A percentile compares a stretch with the other conserved stretches of the same genome.
Evolutionary conservation across 2,329 filamentous ascomycete genomes (phyloP).

Genomic region (Verticillium nubilum): DNA sequence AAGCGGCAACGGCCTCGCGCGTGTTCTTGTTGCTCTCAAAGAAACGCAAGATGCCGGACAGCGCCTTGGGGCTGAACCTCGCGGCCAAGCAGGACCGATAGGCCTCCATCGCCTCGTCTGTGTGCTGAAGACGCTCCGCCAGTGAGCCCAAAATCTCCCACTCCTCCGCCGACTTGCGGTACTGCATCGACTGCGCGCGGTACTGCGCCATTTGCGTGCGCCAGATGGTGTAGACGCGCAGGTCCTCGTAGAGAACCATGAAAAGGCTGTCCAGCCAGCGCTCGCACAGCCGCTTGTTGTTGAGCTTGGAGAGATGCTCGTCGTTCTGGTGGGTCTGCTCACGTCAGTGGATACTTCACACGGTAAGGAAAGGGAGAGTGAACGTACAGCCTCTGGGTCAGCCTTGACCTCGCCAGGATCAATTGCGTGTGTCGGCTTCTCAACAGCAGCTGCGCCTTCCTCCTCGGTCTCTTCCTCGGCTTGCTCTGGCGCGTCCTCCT

Average conservation of each 20-base stretch:
- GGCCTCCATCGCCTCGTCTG: conserved; percentile 86
- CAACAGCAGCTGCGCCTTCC: conserved; percentile 46
- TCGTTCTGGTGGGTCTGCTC: conserved; percentile 57
- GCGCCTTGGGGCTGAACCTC: conserved; percentile 88
- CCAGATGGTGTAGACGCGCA: conserved; percentile 99
- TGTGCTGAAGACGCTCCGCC: conserved; percentile 87
- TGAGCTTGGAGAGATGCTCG: conserved; percentile 79
- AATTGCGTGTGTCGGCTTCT: conserved; percentile 75
- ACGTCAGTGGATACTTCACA: conserved; percentile 12
- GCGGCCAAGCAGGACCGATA: conserved; percentile 83
- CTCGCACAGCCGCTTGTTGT: conserved; percentile 95
- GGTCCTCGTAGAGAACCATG: conserved; percentile 97
- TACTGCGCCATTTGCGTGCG: conserved; percentile 96
- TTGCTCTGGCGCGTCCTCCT: conserved; percentile 15
- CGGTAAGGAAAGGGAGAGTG: neutral
- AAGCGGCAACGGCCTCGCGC: conserved; percentile 72
- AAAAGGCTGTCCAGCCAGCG: conserved; percentile 98
- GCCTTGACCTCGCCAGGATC: conserved; percentile 72
- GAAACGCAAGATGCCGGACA: conserved; percentile 75
- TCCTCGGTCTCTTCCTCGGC: conserved; percentile 23
- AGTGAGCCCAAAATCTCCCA: conserved; percentile 97
- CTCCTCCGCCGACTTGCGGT: conserved; percentile 94
- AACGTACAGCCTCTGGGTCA: conserved; percentile 63
- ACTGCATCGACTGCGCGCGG: conserved; percentile 85
- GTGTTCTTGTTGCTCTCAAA: conserved; percentile 76